These are phyloP conservation scores for Zygotorulaspora florentina DNA, from an alignment of 805 yeast genomes.

Conservation along the genomic window DNA sequence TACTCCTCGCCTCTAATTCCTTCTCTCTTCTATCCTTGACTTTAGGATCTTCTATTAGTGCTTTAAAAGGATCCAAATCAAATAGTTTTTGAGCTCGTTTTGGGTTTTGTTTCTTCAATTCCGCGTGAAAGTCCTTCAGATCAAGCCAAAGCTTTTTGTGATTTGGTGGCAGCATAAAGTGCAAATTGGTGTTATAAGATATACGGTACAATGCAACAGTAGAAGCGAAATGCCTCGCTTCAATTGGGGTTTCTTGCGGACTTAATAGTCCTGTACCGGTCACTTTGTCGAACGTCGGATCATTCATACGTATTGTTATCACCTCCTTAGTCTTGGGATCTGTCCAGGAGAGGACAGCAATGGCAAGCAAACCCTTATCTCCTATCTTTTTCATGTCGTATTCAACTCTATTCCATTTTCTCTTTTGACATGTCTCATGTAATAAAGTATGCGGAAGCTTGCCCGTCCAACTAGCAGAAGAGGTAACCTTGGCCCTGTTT, in stretches of 20 bases:
- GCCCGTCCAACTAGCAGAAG: conserved; percentile 87
- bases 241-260: conserved; percentile 77
- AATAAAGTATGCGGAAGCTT: conserved; percentile 82
- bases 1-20: conserved; percentile 43
- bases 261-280: conserved; percentile 47
- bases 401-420: conserved; percentile 82
- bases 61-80: conserved; percentile 72
- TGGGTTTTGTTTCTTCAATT: conserved; percentile 44
- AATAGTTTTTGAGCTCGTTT: conserved; percentile 49
- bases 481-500: conserved; percentile 50
- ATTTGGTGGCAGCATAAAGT: conserved; percentile 80
- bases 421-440: conserved; percentile 82
- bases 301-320: conserved; percentile 51
- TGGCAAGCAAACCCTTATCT: conserved; percentile 58
- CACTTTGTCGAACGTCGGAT: conserved; percentile 38
- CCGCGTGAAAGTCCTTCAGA: conserved; percentile 57
- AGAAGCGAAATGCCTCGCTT: conserved; percentile 87
- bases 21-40: conserved; percentile 41
- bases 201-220: conserved; percentile 80
- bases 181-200: conserved; percentile 74
- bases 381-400: conserved; percentile 60
- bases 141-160: conserved; percentile 77
- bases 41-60: conserved; percentile 55
- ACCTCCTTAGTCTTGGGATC: conserved; percentile 78
- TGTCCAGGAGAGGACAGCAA: conserved; percentile 60